Evolutionary conservation across 306 rosid species (phyloP).

Genomic region (Lathyrus sativus): DNA sequence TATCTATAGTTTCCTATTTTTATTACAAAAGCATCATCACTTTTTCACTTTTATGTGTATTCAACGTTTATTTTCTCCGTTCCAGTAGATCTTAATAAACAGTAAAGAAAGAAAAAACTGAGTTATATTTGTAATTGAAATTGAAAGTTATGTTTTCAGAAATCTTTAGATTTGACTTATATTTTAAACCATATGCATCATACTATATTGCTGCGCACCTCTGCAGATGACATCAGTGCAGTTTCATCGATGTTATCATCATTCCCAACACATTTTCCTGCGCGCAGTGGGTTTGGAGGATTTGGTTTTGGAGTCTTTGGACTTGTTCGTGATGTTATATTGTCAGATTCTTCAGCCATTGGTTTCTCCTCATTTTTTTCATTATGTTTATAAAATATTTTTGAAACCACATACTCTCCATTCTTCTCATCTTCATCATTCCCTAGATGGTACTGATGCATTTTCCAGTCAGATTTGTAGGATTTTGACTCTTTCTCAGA

Average conservation of each 20-base stretch:
- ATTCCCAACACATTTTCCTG: conserved; percentile 42
- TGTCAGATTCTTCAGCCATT: conserved; percentile 51
- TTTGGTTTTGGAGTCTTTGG: conserved; percentile 74
- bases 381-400: conserved; percentile 58
- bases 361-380: conserved; percentile 48
- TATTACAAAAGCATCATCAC: not conserved
- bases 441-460: conserved; percentile 96
- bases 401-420: conserved; percentile 81
- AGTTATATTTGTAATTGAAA: not conserved
- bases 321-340: conserved; percentile 47
- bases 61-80: not conserved
- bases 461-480: conserved; percentile 70
- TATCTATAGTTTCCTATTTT: not conserved
- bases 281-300: conserved; percentile 66
- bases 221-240: conserved; percentile 38
- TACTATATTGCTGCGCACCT: conserved; percentile 46
- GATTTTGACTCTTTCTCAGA: conserved; percentile 65
- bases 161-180: not conserved
- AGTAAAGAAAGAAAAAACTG: not conserved
- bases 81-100: not conserved
- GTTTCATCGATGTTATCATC: conserved; percentile 45
- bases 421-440: conserved; percentile 71
- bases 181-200: conserved; percentile 20
- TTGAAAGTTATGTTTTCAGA: not conserved
- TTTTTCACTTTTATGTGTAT: not conserved